A percentile compares a stretch with the other conserved stretches of the same genome.
phyloP scores from a whole-genome alignment of 129 eudicot species.

The Lactuca saligna region DNA sequence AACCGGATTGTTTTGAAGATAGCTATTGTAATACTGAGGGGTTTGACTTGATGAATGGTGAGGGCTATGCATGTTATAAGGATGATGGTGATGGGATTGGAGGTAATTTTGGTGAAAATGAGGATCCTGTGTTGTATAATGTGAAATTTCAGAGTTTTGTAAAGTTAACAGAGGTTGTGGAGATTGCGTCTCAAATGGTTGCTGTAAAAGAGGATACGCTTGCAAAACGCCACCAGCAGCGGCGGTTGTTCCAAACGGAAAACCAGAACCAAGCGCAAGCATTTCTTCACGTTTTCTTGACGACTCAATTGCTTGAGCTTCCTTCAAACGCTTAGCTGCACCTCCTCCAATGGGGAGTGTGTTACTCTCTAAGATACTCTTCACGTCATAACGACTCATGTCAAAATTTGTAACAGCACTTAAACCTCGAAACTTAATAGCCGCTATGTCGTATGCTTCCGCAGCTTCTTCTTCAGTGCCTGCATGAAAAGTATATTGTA shows the following conservation, averaged over 20 bases:
- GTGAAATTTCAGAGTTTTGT: conserved; percentile 67
- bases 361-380: conserved; percentile 91
- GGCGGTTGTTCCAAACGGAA: conserved; percentile 51
- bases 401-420: conserved; percentile 98
- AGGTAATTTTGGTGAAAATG: conserved; percentile 58
- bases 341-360: conserved; percentile 95
- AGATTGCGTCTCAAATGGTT: conserved; percentile 50
- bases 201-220: conserved; percentile 80
- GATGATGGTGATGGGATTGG: conserved; percentile 74
- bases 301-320: conserved; percentile 89
- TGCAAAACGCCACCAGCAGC: conserved; percentile 37
- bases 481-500: conserved; percentile 21
- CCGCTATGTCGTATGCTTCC: conserved; percentile 96
- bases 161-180: conserved; percentile 75
- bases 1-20: conserved; percentile 59
- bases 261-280: conserved; percentile 59
- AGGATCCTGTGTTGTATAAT: conserved; percentile 49
- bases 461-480: conserved; percentile 99
- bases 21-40: conserved; percentile 55
- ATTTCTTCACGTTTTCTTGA: conserved; percentile 84
- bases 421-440: conserved; percentile 92
- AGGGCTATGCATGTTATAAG: conserved; percentile 43
- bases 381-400: conserved; percentile 96
- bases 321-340: conserved; percentile 88
- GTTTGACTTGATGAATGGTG: conserved; percentile 47